Conservation (phyloP, 2,329 filamentous ascomycete species). For the Penicillium sp. region DNA sequence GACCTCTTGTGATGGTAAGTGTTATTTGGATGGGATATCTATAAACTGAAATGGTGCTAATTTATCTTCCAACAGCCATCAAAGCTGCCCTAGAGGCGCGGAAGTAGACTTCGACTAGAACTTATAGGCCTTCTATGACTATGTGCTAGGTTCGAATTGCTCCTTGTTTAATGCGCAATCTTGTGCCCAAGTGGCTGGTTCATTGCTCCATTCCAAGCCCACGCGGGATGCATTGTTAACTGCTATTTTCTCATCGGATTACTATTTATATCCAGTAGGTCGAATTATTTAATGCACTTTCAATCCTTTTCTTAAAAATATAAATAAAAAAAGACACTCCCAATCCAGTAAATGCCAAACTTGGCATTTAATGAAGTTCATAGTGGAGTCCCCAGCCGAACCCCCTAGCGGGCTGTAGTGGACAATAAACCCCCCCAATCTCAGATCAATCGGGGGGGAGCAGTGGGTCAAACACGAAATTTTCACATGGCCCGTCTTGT, state of each 20-base stretch:
- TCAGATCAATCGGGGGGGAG: neutral
- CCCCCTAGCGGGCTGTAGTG: neutral
- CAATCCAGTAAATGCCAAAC: neutral
- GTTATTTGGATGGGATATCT: neutral
- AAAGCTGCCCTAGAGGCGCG: slow-evolving; percentile 41
- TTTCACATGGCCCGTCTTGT: neutral
- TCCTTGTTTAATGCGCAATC: neutral
- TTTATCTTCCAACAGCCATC: slow-evolving; percentile 37
- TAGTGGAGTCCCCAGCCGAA: neutral
- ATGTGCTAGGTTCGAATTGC: neutral
- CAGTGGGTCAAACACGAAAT: neutral
- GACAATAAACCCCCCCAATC: neutral
- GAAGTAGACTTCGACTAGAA: slow-evolving; percentile 21
- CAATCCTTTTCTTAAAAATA: neutral
- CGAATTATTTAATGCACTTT: neutral
- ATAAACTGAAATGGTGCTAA: neutral
- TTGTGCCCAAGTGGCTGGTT: neutral
- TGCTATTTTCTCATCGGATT: neutral
- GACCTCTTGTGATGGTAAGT: slow-evolving; percentile 73
- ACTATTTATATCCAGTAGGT: neutral
- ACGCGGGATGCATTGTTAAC: neutral
- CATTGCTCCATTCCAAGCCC: neutral
- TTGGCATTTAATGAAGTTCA: neutral
- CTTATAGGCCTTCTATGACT: neutral
- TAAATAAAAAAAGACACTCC: too few species aligned